Evolutionary conservation across 768 basidiomycete species (phyloP), one percentile per base, ranked within the genome.

Genomic region (Leucocoprinus leucothites): DNA sequence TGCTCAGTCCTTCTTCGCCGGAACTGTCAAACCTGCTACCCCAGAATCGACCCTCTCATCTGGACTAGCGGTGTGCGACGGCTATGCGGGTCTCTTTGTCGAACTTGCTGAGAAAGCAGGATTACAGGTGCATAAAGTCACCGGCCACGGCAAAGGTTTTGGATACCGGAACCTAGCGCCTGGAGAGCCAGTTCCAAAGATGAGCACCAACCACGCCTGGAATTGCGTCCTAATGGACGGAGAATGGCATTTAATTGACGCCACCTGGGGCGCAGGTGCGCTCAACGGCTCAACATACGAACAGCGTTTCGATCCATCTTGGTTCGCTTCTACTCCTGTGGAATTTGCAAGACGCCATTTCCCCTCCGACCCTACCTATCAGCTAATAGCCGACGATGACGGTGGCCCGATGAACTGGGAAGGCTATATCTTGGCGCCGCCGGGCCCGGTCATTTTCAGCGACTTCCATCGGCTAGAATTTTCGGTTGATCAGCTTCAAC

Each of bases 191-290:
- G 54, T 70, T 9, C 77, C 77, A n/a, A 61, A 65, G 22, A 70
- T 70, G 60, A 61, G 65, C 11, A 64, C 61, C n/a, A 74, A 73
- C 58, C 78, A 80, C 59, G 78, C 77, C 11, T 80, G 78, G 78
- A 79, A 78, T 55, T 74, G 72, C 61, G 70, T 77, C 9, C 64
- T 69, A 22, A 64, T 76, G 62, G 73, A 76, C 58, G 74, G 69
- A 43, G 69, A 73, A 53, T 80, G 79, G 77, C 69, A 68, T 21
- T 67, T 80, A 26, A 64, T 80, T 34, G 79, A 80, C 60, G 57
- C 72, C 9, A 78, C 77, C 60, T 80, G 79, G 77, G 79, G 77
- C 16, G 72, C 77, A 22, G 79, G 79, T n/a, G 68, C 65, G 25
- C 61, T 78, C 40, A 64, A 66, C 42, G 73, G 71, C 38, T 57